Evolutionary conservation across 164 flowering plant genomes (phyloP).

Genomic region (Taxillus chinensis): DNA sequence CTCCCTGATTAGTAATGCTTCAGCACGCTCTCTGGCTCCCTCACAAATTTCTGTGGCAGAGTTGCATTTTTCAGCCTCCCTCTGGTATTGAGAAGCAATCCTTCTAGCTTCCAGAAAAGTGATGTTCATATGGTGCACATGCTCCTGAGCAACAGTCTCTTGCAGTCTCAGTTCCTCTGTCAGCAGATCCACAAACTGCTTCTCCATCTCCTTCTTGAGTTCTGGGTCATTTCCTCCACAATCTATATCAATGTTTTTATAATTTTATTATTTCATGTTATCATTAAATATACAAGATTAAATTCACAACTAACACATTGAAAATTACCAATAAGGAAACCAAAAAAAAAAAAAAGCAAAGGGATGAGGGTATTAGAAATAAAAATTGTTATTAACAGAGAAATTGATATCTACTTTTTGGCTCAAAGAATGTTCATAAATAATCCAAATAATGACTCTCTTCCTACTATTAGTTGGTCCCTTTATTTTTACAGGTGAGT

Average conservation of each 20-base stretch:
- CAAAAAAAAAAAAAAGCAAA: too few relatives aligned
- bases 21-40: constrained; percentile 71
- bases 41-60: constrained; percentile 86
- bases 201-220: constrained; percentile 76
- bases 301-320: too few relatives aligned
- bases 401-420: too few relatives aligned
- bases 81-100: constrained; percentile 67
- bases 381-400: too few relatives aligned
- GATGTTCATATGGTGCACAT: constrained; percentile 53
- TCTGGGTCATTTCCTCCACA: constrained; percentile 86
- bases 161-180: constrained; percentile 76
- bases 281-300: too few relatives aligned
- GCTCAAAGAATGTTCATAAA: too few relatives aligned
- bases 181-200: constrained; percentile 76
- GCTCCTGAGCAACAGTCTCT: constrained; percentile 55
- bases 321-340: too few relatives aligned
- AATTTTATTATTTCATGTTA: too few relatives aligned
- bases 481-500: too few relatives aligned
- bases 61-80: constrained; percentile 85
- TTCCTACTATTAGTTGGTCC: too few relatives aligned
- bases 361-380: too few relatives aligned
- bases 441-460: too few relatives aligned
- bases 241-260: constrained; percentile 24
- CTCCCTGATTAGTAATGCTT: constrained; percentile 56
- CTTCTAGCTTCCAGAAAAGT: constrained; percentile 69